phyloP scores from a whole-genome alignment of 2,329 filamentous ascomycete genomes.

The Zymoseptoria brevis region DNA sequence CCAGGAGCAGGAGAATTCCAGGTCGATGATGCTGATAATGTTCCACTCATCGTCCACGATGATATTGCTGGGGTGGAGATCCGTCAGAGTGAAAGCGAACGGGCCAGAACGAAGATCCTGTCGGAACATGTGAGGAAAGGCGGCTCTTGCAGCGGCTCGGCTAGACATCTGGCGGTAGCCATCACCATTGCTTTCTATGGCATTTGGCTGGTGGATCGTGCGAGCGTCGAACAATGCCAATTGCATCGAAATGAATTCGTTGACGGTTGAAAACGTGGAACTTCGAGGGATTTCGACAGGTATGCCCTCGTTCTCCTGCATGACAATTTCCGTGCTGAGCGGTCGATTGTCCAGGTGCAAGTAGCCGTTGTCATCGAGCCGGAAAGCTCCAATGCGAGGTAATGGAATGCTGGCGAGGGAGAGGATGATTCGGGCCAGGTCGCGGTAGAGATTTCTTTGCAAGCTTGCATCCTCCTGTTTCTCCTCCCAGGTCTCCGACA shows the following conservation, averaged over 20 bases:
- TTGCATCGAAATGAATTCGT: background rate
- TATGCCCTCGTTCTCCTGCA: background rate
- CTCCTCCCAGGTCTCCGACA: background rate
- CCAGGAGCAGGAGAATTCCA: slow-evolving; percentile 20
- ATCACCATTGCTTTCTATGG: background rate
- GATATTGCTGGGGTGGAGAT: background rate
- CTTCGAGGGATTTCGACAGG: background rate
- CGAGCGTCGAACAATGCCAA: background rate
- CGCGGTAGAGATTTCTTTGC: background rate
- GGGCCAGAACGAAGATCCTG: background rate
- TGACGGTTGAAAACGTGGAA: background rate
- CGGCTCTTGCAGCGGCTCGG: background rate
- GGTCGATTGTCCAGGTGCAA: background rate
- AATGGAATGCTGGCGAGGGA: background rate
- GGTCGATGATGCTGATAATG: background rate
- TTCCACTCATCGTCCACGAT: background rate
- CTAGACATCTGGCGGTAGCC: background rate
- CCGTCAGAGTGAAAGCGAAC: background rate
- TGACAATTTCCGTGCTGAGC: background rate
- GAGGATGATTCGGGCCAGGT: background rate
- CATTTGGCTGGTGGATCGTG: background rate
- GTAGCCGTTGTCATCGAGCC: background rate
- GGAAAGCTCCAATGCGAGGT: background rate
- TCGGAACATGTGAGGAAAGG: background rate
- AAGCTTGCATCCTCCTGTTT: background rate